These are phyloP conservation scores for Cyclotella sp. DNA, from an alignment of 108 stramenopile genomes.

Conservation along the genomic window DNA sequence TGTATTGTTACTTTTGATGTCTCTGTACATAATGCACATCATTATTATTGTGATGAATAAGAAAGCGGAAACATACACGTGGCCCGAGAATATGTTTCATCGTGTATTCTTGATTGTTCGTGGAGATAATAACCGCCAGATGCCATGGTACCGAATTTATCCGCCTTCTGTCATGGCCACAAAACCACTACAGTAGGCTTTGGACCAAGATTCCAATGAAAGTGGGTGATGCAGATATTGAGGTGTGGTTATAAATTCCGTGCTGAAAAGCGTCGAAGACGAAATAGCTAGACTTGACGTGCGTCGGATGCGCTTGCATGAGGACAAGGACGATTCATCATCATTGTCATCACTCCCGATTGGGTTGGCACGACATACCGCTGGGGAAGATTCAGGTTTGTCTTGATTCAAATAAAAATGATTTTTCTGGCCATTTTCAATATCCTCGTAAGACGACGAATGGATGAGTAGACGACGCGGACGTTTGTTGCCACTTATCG, in stretches of 20 bases:
- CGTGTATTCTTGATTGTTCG: background rate
- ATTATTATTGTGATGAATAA: background rate
- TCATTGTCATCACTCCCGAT: constrained; percentile 21
- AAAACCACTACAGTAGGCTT: constrained; percentile 2
- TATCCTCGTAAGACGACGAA: constrained; percentile 17
- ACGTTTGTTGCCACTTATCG: constrained; percentile 35
- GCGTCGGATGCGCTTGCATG: constrained; percentile 35
- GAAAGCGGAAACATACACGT: background rate
- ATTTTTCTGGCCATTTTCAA: constrained; percentile 2
- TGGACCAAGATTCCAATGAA: constrained; percentile 15
- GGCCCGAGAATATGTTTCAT: background rate
- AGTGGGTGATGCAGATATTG: constrained; percentile 39
- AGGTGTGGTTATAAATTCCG: background rate
- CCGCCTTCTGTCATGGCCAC: constrained; percentile 1
- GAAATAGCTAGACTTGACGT: background rate
- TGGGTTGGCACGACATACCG: constrained; percentile 39
- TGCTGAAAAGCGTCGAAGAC: background rate
- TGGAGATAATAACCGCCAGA: background rate
- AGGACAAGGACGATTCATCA: constrained; percentile 16
- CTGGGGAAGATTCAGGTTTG: background rate
- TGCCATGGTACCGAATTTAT: background rate
- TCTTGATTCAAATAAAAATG: background rate
- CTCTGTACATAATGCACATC: too few relatives aligned
- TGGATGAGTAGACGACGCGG: constrained; percentile 14
- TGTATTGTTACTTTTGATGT: too few relatives aligned